phyloP scores from a whole-genome alignment of 352 stramenopile genomes.

The Globisporangium alternatum region DNA sequence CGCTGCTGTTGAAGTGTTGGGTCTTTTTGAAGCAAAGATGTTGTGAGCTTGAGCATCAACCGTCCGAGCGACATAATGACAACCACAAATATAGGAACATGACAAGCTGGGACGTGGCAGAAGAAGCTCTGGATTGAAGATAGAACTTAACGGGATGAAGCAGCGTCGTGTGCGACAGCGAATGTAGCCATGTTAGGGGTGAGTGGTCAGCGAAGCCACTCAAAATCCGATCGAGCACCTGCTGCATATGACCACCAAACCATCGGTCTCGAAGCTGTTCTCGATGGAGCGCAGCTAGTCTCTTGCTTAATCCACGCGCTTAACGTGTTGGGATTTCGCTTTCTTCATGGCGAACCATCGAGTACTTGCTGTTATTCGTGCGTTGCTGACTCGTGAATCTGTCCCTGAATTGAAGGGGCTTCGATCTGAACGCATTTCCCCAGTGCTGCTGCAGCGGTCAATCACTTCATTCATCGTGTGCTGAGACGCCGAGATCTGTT shows the following conservation, averaged over 20 bases:
- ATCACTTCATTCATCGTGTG: constrained; percentile 3
- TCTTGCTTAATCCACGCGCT: constrained; percentile 19
- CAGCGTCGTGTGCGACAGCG: not conserved
- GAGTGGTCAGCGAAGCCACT: not conserved
- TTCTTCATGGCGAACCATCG: constrained; percentile 21
- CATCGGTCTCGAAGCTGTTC: constrained; percentile 33
- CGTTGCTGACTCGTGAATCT: not conserved
- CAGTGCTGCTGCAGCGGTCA: not conserved
- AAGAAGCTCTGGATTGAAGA: not conserved
- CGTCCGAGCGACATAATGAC: not conserved
- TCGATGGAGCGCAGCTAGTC: constrained; percentile 28
- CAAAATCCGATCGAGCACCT: constrained; percentile 29
- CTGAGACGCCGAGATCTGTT: constrained; percentile 3
- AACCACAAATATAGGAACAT: not conserved
- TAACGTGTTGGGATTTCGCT: constrained; percentile 7
- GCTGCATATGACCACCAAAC: constrained; percentile 34
- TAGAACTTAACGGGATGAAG: constrained; percentile 3
- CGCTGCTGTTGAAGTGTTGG: not conserved
- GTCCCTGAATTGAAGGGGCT: not conserved
- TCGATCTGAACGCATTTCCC: constrained; percentile 1
- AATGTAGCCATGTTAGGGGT: not conserved
- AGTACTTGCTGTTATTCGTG: constrained; percentile 17
- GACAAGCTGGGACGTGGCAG: constrained; percentile 2
- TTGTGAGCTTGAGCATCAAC: constrained; percentile 1
- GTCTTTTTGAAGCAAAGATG: not conserved